phyloP scores from a whole-genome alignment of 306 rosid species.

The Medicago ruthenica region DNA sequence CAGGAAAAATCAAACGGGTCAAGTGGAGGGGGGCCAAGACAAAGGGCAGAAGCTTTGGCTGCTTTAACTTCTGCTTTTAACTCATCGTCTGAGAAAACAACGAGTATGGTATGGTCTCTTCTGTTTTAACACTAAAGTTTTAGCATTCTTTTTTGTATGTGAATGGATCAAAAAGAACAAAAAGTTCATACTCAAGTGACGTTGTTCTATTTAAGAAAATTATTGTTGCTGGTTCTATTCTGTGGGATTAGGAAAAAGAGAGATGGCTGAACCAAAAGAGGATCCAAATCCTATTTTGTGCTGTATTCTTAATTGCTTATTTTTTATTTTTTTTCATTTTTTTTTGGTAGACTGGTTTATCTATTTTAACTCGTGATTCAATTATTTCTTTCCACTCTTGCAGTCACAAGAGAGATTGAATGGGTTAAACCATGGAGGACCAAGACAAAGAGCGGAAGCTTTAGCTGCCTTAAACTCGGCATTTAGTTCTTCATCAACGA shows the following conservation, averaged over 20 bases:
- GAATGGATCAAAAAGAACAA: slow-evolving; percentile 29
- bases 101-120: slow-evolving; percentile 43
- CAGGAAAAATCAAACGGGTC: slow-evolving; percentile 56
- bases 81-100: slow-evolving; percentile 59
- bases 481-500: slow-evolving; percentile 65
- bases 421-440: slow-evolving; percentile 71
- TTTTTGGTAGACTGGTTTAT: slow-evolving; percentile 18
- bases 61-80: slow-evolving; percentile 69
- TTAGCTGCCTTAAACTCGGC: slow-evolving; percentile 88
- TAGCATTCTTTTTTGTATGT: background rate
- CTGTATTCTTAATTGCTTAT: slow-evolving; percentile 2
- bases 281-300: background rate
- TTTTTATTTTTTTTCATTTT: background rate
- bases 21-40: slow-evolving; percentile 56
- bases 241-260: background rate
- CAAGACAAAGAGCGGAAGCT: slow-evolving; percentile 96
- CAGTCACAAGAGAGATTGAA: slow-evolving; percentile 75
- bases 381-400: slow-evolving; percentile 11
- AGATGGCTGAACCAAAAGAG: too few relatives aligned
- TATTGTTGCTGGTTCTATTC: background rate
- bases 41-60: slow-evolving; percentile 63
- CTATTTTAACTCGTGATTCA: slow-evolving; percentile 7
- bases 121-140: slow-evolving; percentile 3
- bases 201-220: slow-evolving; percentile 10
- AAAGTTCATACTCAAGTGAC: background rate